A percentile compares a stretch with the other conserved stretches of the same genome.
These are phyloP conservation scores for Colletotrichum paranaense DNA, from an alignment of 2,329 filamentous ascomycete species.

Conservation along the genomic window DNA sequence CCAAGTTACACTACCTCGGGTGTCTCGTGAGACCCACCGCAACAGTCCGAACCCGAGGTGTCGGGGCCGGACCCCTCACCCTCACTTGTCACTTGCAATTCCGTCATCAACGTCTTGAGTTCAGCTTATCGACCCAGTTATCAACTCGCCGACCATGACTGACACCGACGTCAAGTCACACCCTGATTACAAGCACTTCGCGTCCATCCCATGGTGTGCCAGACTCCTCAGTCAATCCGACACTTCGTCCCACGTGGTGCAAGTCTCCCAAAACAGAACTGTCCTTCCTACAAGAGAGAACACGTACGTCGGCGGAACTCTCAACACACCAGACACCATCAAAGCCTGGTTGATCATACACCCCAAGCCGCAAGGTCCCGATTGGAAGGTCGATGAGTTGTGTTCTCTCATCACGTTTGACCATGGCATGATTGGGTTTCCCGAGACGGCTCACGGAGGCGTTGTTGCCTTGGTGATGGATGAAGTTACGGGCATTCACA, in stretches of 20 bases:
- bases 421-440: slow-evolving; percentile 47
- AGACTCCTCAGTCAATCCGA: slow-evolving; percentile 45
- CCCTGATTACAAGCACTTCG: slow-evolving; percentile 44
- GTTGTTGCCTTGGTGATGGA: slow-evolving; percentile 50
- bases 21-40: background rate
- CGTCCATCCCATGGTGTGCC: slow-evolving; percentile 49
- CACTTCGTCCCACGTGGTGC: slow-evolving; percentile 16
- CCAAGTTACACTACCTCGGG: background rate
- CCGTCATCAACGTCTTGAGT: background rate
- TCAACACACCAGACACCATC: slow-evolving; percentile 45
- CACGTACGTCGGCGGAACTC: slow-evolving; percentile 48
- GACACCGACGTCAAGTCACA: slow-evolving; percentile 5
- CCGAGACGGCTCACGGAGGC: slow-evolving; percentile 49
- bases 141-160: slow-evolving; percentile 8
- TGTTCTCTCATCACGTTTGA: slow-evolving; percentile 47
- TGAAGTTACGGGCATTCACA: slow-evolving; percentile 49
- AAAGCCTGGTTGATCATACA: slow-evolving; percentile 50
- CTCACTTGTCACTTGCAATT: background rate
- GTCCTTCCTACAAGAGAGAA: slow-evolving; percentile 36
- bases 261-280: slow-evolving; percentile 25
- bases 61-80: background rate
- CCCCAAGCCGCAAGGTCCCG: slow-evolving; percentile 33
- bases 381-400: slow-evolving; percentile 44
- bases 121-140: background rate
- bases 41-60: background rate